Evolutionary conservation across 352 stramenopile genomes (phyloP).

Genomic region (Pythium grandisporangium): DNA sequence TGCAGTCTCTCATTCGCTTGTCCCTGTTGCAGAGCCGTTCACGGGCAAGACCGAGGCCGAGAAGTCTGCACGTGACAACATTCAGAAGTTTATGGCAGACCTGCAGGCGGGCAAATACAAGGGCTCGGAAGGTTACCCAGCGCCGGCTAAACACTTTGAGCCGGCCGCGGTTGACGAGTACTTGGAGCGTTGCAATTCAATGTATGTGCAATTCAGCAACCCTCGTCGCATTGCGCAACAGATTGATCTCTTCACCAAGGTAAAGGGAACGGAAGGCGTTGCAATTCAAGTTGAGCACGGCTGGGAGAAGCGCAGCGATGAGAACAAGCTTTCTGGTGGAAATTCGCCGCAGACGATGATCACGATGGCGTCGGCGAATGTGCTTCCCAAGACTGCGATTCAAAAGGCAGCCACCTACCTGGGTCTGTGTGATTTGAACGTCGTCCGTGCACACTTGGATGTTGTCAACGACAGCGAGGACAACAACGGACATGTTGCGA

Average conservation of each 20-base stretch:
- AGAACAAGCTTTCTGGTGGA: slow-evolving; percentile 71
- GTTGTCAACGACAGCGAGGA: slow-evolving; percentile 86
- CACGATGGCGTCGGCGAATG: slow-evolving; percentile 74
- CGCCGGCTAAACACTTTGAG: slow-evolving; percentile 44
- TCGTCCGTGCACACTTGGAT: slow-evolving; percentile 92
- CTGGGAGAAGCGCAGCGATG: slow-evolving; percentile 69
- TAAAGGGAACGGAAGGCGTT: slow-evolving; percentile 69
- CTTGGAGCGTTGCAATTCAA: slow-evolving; percentile 63
- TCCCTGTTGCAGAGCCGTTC: slow-evolving; percentile 43
- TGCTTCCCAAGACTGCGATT: slow-evolving; percentile 75
- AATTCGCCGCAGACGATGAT: slow-evolving; percentile 70
- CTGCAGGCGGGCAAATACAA: slow-evolving; percentile 71
- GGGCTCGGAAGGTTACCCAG: slow-evolving; percentile 38
- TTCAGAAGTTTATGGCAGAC: slow-evolving; percentile 64
- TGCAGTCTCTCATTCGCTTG: too few relatives aligned
- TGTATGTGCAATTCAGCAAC: slow-evolving; percentile 80
- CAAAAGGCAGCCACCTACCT: slow-evolving; percentile 84
- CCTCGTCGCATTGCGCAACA: slow-evolving; percentile 61
- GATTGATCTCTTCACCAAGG: slow-evolving; percentile 55
- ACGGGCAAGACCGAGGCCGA: slow-evolving; percentile 46
- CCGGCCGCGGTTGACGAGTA: slow-evolving; percentile 53
- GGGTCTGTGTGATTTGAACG: slow-evolving; percentile 91
- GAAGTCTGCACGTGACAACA: slow-evolving; percentile 32
- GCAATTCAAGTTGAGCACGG: slow-evolving; percentile 71
- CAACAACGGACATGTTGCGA: slow-evolving; percentile 51